Percentiles rank a stretch among this genome's conserved stretches.
Evolutionary conservation across 805 yeast species (phyloP).

Genomic region (Komagataella pseudopastoris): DNA sequence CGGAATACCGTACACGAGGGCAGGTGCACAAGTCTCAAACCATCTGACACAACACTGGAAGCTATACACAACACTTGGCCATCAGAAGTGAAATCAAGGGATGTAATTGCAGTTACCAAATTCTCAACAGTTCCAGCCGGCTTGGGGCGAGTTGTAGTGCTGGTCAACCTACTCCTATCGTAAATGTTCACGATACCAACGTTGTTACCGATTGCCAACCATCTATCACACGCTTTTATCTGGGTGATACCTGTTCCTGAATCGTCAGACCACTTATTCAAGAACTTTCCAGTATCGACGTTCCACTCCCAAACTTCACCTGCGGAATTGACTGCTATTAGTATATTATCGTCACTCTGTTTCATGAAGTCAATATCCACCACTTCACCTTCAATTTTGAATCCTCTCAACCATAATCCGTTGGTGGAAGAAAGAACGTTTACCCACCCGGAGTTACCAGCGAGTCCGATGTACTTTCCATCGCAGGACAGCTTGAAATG

Average conservation of each 20-base stretch:
- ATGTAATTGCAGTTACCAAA: conserved; percentile 67
- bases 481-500: conserved; percentile 63
- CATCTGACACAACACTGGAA: conserved; percentile 74
- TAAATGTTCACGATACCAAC: conserved; percentile 86
- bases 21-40: conserved; percentile 73
- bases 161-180: conserved; percentile 28
- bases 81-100: conserved; percentile 64
- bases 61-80: conserved; percentile 85
- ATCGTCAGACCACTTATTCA: conserved; percentile 71
- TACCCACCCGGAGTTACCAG: conserved; percentile 87
- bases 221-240: conserved; percentile 49
- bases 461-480: conserved; percentile 61
- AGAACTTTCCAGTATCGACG: conserved; percentile 31
- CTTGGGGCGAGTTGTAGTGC: conserved; percentile 19
- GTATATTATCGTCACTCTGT: conserved; percentile 26
- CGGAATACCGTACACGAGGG: conserved; percentile 78
- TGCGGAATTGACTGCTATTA: conserved; percentile 49
- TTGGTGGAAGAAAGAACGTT: conserved; percentile 63
- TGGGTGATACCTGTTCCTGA: conserved; percentile 78
- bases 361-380: conserved; percentile 64
- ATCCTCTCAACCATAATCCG: conserved; percentile 81
- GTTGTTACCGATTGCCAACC: conserved; percentile 81
- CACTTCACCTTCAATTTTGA: conserved; percentile 78
- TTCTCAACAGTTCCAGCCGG: conserved; percentile 64
- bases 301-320: conserved; percentile 91